Conservation (phyloP, 1,284 basidiomycete genomes). For the Moniliophthora roreri region DNA sequence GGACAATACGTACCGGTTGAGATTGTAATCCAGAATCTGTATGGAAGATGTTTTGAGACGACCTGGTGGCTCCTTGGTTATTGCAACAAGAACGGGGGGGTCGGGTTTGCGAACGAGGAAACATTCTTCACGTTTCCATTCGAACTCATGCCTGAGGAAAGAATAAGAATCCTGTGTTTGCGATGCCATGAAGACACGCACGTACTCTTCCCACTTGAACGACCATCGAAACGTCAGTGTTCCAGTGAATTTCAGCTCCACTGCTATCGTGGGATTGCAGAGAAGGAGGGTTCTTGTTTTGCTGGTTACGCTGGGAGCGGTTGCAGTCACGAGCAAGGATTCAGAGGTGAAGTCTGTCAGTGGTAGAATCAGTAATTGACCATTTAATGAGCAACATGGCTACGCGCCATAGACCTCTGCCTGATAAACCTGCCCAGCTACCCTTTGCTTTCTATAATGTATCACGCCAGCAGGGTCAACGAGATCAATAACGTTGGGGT, state of each 20-base stretch:
- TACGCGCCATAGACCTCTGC: constrained; percentile 65
- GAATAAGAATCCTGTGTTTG: background rate
- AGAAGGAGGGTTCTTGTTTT: constrained; percentile 76
- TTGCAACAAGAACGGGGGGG: constrained; percentile 78
- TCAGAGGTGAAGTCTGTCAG: constrained; percentile 63
- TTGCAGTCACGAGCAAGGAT: constrained; percentile 62
- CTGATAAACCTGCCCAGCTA: constrained; percentile 51
- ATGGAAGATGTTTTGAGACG: constrained; percentile 64
- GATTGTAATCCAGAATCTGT: constrained; percentile 86
- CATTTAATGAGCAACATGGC: background rate
- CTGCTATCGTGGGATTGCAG: constrained; percentile 67
- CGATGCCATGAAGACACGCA: constrained; percentile 15
- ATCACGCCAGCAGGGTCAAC: constrained; percentile 58
- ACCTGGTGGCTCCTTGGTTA: constrained; percentile 73
- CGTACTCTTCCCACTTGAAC: constrained; percentile 82
- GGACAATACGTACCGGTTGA: constrained; percentile 53
- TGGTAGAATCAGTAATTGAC: background rate
- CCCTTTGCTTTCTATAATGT: constrained; percentile 69
- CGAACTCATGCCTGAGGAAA: constrained; percentile 67
- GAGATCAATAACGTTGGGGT: constrained; percentile 64
- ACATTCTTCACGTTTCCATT: constrained; percentile 82
- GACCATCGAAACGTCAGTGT: constrained; percentile 74
- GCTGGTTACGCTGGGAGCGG: constrained; percentile 59
- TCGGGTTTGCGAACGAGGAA: constrained; percentile 83
- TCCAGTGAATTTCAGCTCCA: constrained; percentile 74